Evolutionary conservation across 345 rosid genomes (phyloP), one percentile per base, ranked within the genome.

Genomic region (Litchi chinensis): DNA sequence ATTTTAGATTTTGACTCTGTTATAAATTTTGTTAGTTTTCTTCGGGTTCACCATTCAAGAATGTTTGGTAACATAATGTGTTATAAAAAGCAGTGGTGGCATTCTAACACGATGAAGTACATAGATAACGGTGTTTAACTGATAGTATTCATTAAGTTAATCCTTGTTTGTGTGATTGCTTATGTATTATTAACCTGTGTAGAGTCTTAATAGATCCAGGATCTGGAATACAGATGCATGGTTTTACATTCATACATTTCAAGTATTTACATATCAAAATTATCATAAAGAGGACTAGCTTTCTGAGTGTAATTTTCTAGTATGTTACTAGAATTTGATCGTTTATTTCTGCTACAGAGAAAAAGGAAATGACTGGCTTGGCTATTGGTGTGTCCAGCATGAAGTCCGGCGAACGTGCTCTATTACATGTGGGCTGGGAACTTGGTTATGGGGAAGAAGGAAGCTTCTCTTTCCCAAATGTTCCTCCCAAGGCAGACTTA

Each of bases 391-490:
- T 93, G 75, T 83, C 92, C 79, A 88, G 86, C 86, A 95, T 95
- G 98, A 95, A 89, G 84, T 83, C 96, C 37, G 98, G 98, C 79
- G 99, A 95, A 76, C 93, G 91, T 71, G 95, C 97, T 5, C 84
- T 92, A 24, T 77, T 95, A 73, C 89, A 82, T 57, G 95, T 95
- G 79, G 94, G 93, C 74, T 93, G 97, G 98, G 98, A 95, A 85
- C 71, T 95, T 75, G 98, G 91, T 73, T 93, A 95, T 80, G 99
- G 99, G 54, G 88, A 93, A 88, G 99, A 93, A 74, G 98, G 99
- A 41, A 95, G 78, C 89, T 95, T 95, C 81, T 95, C 99, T 73
- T 95, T 95, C 81, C 98, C 98, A 43, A 92, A 93, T 80, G 98
- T 95, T 77, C 95, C 99, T 44, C 93, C 98, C 70, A 89, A 87